Evolutionary conservation across 2,329 filamentous ascomycete genomes (phyloP).

Genomic region (Talaromyces sp.): DNA sequence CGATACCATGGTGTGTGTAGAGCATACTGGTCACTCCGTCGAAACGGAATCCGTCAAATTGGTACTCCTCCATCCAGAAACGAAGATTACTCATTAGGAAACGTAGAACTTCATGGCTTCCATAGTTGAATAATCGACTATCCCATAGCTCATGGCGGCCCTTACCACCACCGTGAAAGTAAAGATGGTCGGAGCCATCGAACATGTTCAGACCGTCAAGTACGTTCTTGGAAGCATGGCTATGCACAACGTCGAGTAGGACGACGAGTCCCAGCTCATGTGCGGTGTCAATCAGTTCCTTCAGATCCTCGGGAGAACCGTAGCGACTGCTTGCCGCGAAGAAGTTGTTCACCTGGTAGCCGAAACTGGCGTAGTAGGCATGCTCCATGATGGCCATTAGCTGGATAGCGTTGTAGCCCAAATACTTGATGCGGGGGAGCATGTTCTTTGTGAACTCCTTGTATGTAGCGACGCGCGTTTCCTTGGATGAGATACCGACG

Average conservation of each 20-base stretch:
- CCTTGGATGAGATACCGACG: constrained; percentile 92
- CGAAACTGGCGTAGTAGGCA: constrained; percentile 98
- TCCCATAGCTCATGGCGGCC: constrained; percentile 95
- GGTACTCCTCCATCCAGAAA: constrained; percentile 99
- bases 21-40: constrained; percentile 99
- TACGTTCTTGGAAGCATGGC: constrained; percentile 96
- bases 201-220: constrained; percentile 94
- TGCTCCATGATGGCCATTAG: constrained; percentile 99
- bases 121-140: constrained; percentile 96
- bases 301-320: constrained; percentile 89
- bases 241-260: constrained; percentile 93
- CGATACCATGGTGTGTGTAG: constrained; percentile 93
- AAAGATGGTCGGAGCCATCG: constrained; percentile 90
- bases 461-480: constrained; percentile 86
- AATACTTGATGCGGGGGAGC: constrained; percentile 82
- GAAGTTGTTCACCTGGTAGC: constrained; percentile 98
- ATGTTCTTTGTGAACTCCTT: constrained; percentile 95
- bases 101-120: constrained; percentile 88
- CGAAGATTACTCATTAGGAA: constrained; percentile 93
- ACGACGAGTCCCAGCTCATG: constrained; percentile 89
- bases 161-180: constrained; percentile 86
- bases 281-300: constrained; percentile 93
- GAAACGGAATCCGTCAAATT: constrained; percentile 96
- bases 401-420: constrained; percentile 97
- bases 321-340: constrained; percentile 97